Evolutionary conservation across 306 rosid genomes (phyloP), one percentile per base, ranked within the genome.

Genomic region (Prunus davidiana): DNA sequence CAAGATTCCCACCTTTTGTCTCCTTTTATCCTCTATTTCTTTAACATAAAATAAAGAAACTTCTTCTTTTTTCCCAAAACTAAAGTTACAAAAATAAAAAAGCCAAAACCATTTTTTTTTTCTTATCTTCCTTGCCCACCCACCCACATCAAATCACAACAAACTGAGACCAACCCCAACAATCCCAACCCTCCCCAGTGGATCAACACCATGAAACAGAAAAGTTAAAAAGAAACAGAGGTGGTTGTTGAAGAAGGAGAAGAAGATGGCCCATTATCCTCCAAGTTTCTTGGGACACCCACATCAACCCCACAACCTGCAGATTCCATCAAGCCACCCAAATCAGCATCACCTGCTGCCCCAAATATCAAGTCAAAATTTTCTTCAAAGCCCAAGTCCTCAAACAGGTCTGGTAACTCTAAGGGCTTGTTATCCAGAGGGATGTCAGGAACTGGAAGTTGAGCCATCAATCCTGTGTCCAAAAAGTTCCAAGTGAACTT

Each of bases 221-320:
- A 49, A 71, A 85, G 57, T 77, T 76, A 81, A 64, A 83, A 15
- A 84, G 88, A 89, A 82, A 81, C 81, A 24, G 88, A 76, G 13
- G 90, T 85, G 49, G 89, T 86, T 63, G 94, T 84, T 64, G 90
- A 88, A 16, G 92, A 86, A 2, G 89, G 86, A 34, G 94, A 88
- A 66, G 86, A 79, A 79, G 89, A 49, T 24, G 82, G 81, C 7
- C 84, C 79, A 5, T 75, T 70, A 12, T 32, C 75, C 75, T 75
- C 84, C 81, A 78, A 54, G 74, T 62, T 82, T 80, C 54, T 62
- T 18, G 65, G 73, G 16, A 49, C 84, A 57, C 69, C 2, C 71
- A 66, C 61, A 64, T 38, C 79, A 49, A n/a, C 70, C 16, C 72
- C 78, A 65, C 54, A 49, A 16, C 72, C 72, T 5, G 46, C 34